A percentile compares a stretch with the other conserved stretches of the same genome.
These are phyloP conservation scores for Piromyces finnis DNA, from an alignment of 192 early-diverging fungal species.

Conservation along the genomic window DNA sequence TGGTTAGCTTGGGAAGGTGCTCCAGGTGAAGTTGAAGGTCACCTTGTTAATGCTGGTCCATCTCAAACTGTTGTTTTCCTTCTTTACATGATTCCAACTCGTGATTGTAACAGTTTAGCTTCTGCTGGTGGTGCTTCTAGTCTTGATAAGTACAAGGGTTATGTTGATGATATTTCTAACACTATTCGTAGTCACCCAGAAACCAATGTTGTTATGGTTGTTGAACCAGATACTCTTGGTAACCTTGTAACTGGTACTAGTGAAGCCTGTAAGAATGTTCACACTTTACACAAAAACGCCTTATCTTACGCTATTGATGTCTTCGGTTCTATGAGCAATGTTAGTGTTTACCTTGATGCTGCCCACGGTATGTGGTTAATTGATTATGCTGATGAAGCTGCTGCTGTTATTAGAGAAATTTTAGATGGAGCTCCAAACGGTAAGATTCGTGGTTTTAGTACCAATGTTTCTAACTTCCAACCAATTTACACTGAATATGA, in stretches of 20 bases:
- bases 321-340: conserved; percentile 1
- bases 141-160: neutral
- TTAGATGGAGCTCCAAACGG: neutral
- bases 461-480: neutral
- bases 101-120: neutral
- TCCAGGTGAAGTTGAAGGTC: neutral
- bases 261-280: neutral
- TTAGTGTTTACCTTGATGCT: conserved; percentile 13
- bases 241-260: neutral
- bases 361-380: conserved; percentile 26
- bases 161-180: neutral
- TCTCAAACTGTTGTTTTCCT: neutral
- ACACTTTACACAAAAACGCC: neutral
- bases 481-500: neutral
- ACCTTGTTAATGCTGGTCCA: neutral
- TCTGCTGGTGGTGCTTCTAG: neutral
- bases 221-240: neutral
- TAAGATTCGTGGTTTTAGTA: neutral
- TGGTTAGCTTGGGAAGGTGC: neutral
- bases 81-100: neutral
- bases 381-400: neutral
- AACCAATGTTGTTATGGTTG: neutral
- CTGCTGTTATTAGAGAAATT: neutral
- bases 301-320: neutral
- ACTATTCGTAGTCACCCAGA: neutral